Base-by-base conservation (phyloP, 1,139 yeast species). In the Hemisphaericaspora xylanilytica region DNA sequence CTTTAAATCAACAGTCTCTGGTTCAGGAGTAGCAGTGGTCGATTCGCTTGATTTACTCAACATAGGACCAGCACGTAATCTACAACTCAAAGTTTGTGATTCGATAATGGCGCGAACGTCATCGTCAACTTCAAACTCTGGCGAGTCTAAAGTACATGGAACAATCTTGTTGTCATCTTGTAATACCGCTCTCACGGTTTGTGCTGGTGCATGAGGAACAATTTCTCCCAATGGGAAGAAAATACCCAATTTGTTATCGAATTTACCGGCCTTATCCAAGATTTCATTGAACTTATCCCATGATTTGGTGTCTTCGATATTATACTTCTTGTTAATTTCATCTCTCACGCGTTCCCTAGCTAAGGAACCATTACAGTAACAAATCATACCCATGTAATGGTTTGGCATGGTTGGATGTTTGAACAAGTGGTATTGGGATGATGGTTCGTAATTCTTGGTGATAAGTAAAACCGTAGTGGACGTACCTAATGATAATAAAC, bases 361-460 rank as follows among this genome's bases (percentile, higher is more conserved):
- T 38, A 89, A 66, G 0, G 96, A 77, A 0, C 97, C 97, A 58
- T 89, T 89, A 57, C 95, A 85, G 58, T 89, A 89, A 58, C 97
- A 89, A 41, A 89, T 78, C 97, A 89, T 89, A 25, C 95, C 96
- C 97, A 89, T 89, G 59, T 81, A 90, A 35, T 82, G 80, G 26
- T 72, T 73, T 0, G 80, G 77, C 49, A 85, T 75, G 0, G 95
- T 83, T 5, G 97, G 97, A 56, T 89, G 97, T 44, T 80, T 78
- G 64, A 89, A 89, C 49, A 88, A 61, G 55, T 89, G 97, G 58
- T 88, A 89, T 50, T 82, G 85, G 3, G 89, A 78, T 1, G 92
- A 83, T 2, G 97, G 90, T 20, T 72, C 73, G 56, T 83, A 89
- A 42, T 80, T 74, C 43, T 86, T 83, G 4, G 97, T 89, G 29